Conservation (phyloP, 495 filamentous ascomycete species). For the Hyaloscypha variabilis region DNA sequence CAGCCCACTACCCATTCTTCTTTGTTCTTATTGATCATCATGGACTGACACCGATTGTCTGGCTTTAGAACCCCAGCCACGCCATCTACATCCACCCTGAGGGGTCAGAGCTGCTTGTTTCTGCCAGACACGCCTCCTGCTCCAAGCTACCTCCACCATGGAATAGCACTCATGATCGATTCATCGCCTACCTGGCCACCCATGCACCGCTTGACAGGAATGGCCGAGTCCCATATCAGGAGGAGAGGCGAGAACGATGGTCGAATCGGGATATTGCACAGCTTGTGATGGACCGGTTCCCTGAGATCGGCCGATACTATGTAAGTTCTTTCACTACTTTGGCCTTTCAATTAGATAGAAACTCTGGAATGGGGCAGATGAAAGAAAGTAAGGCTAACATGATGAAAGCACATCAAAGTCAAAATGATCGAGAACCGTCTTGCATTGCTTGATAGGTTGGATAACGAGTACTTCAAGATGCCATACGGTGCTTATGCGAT, state of each 20-base stretch:
- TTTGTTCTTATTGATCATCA: too few species aligned
- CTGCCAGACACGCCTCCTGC: conserved; percentile 13
- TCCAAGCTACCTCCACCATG: conserved; percentile 16
- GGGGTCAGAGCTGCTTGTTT: conserved; percentile 15
- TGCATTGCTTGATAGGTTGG: conserved; percentile 16
- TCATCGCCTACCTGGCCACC: conserved; percentile 29
- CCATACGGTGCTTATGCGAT: conserved; percentile 24
- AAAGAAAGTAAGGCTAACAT: background rate
- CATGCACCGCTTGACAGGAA: conserved; percentile 25
- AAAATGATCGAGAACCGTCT: conserved; percentile 24
- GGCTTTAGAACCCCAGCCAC: background rate
- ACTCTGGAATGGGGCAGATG: too few species aligned
- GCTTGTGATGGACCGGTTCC: conserved; percentile 21
- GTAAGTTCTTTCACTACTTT: conserved; percentile 4
- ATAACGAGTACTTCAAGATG: conserved; percentile 29
- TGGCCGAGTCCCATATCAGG: conserved; percentile 17
- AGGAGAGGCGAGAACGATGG: conserved; percentile 21
- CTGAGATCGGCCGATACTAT: background rate
- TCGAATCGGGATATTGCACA: conserved; percentile 14
- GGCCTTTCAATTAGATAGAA: background rate
- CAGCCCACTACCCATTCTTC: too few species aligned
- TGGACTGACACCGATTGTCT: too few species aligned
- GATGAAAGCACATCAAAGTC: conserved; percentile 10
- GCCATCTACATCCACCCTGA: conserved; percentile 10
- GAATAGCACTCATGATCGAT: conserved; percentile 24